Evolutionary conservation across 352 stramenopile species (phyloP), one percentile per base, ranked within the genome.

Genomic region (Phytophthora meadii): DNA sequence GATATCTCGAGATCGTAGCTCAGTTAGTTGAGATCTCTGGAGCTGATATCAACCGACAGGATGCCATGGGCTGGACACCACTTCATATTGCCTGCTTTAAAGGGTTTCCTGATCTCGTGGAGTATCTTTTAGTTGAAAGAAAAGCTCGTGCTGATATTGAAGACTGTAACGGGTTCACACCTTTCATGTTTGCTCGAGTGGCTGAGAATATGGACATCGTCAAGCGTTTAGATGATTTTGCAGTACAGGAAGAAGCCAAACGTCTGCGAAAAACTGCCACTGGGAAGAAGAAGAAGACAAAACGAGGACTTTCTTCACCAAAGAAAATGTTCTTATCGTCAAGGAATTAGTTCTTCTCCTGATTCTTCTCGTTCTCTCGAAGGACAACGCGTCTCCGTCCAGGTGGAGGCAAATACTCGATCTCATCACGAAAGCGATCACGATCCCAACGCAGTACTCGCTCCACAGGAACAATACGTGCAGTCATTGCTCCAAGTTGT

Each of bases 81-180:
- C 65, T 94, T 3, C 84, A 93, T 34, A 83, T 92, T 27, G 82
- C 73, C 8, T 93, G 84, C 49, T 92, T 88, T 46, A 92, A 90
- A 52, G 84, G 84, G 1, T 92, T 80, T 47, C 60, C 74, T 0
- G 84, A 92, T 36, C 42, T 92, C 5, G 83, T 93, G 4, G 82
- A 92, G 56, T 92, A 88, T 54, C 44, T 94, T 27, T 55, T 94
- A 10, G 69, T 87, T 42, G 88, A 72, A 28, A 77, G 70, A 0
- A 70, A 70, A 7, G 84, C 79, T 24, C 54, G 57, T 5, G 65
- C 65, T 8, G 70, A 89, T 19, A 15, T 84, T 0, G 78, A 93
- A 67, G 82, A 93, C 51, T 75, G 73, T 32, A 79, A 91, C 40
- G 78, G 83, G n/a, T 92, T 91, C 60, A 82, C 80, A 2, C 81